These are phyloP conservation scores for Calonectria hawksworthii DNA, from an alignment of 2,329 filamentous ascomycete species.

Conservation along the genomic window DNA sequence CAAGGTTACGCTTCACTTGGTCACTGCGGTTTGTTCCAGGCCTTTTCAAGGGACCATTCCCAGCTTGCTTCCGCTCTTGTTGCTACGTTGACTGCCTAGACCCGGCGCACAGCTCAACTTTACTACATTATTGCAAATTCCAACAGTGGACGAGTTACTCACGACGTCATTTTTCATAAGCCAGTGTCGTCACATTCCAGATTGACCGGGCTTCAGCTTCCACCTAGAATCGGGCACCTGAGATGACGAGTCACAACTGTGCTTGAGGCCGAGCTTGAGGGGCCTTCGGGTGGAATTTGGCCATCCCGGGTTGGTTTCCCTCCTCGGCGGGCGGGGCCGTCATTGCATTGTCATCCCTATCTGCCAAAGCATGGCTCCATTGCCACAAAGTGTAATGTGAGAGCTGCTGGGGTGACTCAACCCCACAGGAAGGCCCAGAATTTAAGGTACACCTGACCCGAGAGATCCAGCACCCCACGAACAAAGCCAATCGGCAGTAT, in stretches of 20 bases:
- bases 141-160: neutral
- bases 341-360: neutral
- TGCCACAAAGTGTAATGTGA: neutral
- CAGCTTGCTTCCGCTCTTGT: neutral
- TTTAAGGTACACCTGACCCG: neutral
- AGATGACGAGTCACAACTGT: neutral
- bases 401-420: neutral
- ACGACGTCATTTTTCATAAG: neutral
- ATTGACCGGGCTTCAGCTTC: neutral
- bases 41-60: neutral
- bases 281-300: neutral
- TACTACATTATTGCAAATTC: neutral
- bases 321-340: neutral
- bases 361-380: neutral
- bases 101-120: neutral
- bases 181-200: neutral
- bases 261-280: neutral
- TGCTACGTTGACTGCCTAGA: neutral
- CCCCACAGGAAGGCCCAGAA: neutral
- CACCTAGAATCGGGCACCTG: neutral
- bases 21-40: neutral
- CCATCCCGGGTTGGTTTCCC: neutral
- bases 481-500: neutral
- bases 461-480: neutral
- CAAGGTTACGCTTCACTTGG: neutral